Conservation (phyloP, 2,329 filamentous ascomycete species). For the Penicillium frequentans region DNA sequence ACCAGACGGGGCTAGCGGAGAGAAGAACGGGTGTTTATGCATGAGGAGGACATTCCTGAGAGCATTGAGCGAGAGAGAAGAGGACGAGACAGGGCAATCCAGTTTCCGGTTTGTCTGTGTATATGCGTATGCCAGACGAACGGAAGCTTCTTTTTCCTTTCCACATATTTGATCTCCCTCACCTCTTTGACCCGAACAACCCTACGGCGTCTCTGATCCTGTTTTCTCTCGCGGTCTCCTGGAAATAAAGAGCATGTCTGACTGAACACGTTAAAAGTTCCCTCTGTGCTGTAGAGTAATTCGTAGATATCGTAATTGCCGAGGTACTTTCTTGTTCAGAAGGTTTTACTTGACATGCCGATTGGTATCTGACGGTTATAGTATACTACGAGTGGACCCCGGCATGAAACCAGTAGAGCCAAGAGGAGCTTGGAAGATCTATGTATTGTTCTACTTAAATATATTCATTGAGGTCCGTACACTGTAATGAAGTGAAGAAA, state of each 20-base stretch:
- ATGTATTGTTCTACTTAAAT: too few relatives aligned
- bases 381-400: too few relatives aligned
- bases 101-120: constrained; percentile 6
- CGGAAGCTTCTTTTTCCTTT: constrained; percentile 21
- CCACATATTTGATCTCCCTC: constrained; percentile 25
- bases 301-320: background rate
- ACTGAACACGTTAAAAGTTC: constrained; percentile 26
- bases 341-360: background rate
- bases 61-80: constrained; percentile 25
- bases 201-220: constrained; percentile 27
- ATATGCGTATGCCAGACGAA: background rate
- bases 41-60: constrained; percentile 24
- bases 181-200: constrained; percentile 28
- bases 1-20: constrained; percentile 30
- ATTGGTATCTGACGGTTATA: background rate
- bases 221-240: constrained; percentile 30
- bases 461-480: too few relatives aligned
- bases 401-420: too few relatives aligned
- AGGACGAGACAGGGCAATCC: constrained; percentile 20
- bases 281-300: constrained; percentile 1
- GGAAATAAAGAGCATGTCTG: constrained; percentile 33
- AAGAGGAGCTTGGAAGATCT: too few relatives aligned
- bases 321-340: background rate
- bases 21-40: constrained; percentile 21
- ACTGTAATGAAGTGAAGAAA: too few relatives aligned